These are phyloP conservation scores for Anethum foeniculum DNA, from an alignment of 140 eudicot genomes.

Conservation along the genomic window DNA sequence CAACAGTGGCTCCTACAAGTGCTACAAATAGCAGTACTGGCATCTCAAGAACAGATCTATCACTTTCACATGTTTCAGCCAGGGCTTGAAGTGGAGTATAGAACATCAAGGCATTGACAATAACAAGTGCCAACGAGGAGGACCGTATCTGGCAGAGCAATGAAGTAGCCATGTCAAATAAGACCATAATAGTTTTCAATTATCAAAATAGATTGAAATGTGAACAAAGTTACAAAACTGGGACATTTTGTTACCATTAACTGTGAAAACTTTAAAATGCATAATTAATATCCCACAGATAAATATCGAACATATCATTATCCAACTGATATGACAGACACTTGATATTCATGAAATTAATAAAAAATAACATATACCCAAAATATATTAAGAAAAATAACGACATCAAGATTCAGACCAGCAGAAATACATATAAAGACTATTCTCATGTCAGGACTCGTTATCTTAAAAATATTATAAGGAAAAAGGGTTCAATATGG, in stretches of 20 bases:
- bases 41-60: slow-evolving; percentile 52
- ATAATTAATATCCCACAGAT: neutral
- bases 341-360: neutral
- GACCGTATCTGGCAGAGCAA: slow-evolving; percentile 41
- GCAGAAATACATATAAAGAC: neutral
- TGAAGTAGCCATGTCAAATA: neutral
- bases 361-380: neutral
- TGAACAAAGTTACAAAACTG: neutral
- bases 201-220: neutral
- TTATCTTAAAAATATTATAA: neutral
- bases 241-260: neutral
- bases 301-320: neutral
- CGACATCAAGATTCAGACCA: neutral
- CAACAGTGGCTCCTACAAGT: slow-evolving; percentile 93
- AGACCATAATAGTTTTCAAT: neutral
- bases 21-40: slow-evolving; percentile 83
- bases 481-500: neutral
- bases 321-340: neutral
- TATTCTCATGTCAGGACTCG: neutral
- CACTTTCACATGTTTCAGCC: slow-evolving; percentile 84
- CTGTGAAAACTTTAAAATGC: neutral
- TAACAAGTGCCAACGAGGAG: slow-evolving; percentile 25
- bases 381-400: neutral
- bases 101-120: slow-evolving; percentile 50
- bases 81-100: slow-evolving; percentile 63